A percentile compares a stretch with the other conserved stretches of the same genome.
Evolutionary conservation across 78 protist species (phyloP).

Genomic region (Dictyostelium firmibasis): DNA sequence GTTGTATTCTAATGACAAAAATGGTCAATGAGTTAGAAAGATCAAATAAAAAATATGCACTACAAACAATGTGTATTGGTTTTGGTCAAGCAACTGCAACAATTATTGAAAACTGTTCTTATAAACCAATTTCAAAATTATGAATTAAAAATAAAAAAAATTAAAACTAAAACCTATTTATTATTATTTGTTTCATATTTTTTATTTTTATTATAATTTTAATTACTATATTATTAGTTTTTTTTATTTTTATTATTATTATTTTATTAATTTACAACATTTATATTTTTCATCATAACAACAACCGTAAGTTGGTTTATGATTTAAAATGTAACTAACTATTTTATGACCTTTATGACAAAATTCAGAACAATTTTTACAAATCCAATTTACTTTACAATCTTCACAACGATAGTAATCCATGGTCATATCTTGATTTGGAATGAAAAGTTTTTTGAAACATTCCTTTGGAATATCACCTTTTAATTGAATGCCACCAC

Average conservation of each 20-base stretch:
- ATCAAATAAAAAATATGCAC: constrained; percentile 78
- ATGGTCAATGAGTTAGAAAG: constrained; percentile 88
- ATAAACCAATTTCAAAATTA: constrained; percentile 2
- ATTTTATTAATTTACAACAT: constrained; percentile 10
- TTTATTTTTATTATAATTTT: neutral
- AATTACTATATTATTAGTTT: too few relatives aligned
- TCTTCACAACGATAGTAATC: constrained; percentile 47
- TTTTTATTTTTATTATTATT: neutral
- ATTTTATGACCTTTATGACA: constrained; percentile 64
- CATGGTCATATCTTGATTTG: constrained; percentile 27
- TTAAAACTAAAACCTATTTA: neutral
- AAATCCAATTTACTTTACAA: constrained; percentile 60
- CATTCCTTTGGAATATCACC: constrained; percentile 64
- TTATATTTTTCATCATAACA: constrained; percentile 49
- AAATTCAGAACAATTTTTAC: constrained; percentile 46
- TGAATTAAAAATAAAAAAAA: neutral
- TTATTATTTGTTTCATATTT: neutral
- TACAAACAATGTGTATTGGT: constrained; percentile 92
- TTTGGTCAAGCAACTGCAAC: constrained; percentile 90
- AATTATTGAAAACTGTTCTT: constrained; percentile 82
- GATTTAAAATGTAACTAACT: neutral
- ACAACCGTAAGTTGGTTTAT: constrained; percentile 59
- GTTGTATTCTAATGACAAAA: constrained; percentile 89
- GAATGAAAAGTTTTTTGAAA: neutral
- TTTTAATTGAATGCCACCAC: constrained; percentile 27